Evolutionary conservation across 768 basidiomycete species (phyloP).

Genomic region (Kwoniella heveanensis): DNA sequence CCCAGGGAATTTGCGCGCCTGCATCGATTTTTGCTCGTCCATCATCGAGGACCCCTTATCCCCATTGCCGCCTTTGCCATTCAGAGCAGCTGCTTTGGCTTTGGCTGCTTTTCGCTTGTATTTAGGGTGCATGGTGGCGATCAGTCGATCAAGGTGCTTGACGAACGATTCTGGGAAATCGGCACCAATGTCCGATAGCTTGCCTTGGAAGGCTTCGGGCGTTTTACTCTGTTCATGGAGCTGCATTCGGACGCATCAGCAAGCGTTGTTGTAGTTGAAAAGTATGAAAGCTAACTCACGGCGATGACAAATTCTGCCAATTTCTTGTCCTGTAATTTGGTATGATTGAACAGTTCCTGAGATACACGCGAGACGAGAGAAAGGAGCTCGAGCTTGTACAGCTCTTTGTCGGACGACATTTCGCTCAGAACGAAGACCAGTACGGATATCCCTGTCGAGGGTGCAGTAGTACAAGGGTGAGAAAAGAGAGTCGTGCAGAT

Average conservation of each 20-base stretch:
- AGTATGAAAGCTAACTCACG: too few species aligned
- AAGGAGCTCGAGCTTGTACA: slow-evolving; percentile 90
- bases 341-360: slow-evolving; percentile 88
- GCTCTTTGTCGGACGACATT: slow-evolving; percentile 60
- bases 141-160: slow-evolving; percentile 90
- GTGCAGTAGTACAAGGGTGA: too few species aligned
- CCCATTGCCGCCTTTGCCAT: slow-evolving; percentile 20
- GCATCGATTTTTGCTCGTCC: slow-evolving; percentile 68
- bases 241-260: too few species aligned
- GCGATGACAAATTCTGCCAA: slow-evolving; percentile 92
- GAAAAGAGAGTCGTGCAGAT: too few species aligned
- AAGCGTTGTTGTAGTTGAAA: too few species aligned
- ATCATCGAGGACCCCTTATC: slow-evolving; percentile 21
- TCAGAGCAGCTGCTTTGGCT: slow-evolving; percentile 39
- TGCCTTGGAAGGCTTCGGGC: slow-evolving; percentile 75
- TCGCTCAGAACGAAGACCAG: too few species aligned
- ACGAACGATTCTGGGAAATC: slow-evolving; percentile 87
- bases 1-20: slow-evolving; percentile 85
- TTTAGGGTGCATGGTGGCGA: slow-evolving; percentile 91
- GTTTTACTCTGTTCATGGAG: slow-evolving; percentile 83
- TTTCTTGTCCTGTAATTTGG: slow-evolving; percentile 77
- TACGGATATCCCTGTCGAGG: too few species aligned
- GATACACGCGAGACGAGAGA: slow-evolving; percentile 88
- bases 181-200: slow-evolving; percentile 74
- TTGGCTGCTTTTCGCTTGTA: slow-evolving; percentile 74